Percentiles rank a stretch among this genome's conserved stretches.
Evolutionary conservation across 495 filamentous ascomycete species (phyloP).

Genomic region (Neurospora cerealis): DNA sequence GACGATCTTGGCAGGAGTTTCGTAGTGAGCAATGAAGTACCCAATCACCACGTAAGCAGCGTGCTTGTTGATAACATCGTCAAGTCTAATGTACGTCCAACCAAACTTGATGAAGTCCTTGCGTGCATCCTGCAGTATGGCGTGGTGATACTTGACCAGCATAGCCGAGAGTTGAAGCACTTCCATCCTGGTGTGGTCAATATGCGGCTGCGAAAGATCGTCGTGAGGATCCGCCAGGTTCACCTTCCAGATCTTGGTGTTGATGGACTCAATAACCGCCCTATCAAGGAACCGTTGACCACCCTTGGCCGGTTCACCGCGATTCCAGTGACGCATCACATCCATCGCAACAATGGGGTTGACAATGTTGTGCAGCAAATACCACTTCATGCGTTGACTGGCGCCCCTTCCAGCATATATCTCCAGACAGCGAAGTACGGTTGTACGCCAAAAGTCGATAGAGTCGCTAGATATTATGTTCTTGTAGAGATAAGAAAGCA

Average conservation of each 20-base stretch:
- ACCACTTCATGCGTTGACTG: slow-evolving; percentile 83
- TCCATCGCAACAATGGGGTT: slow-evolving; percentile 98
- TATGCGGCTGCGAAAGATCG: slow-evolving; percentile 72
- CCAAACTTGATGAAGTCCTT: slow-evolving; percentile 99
- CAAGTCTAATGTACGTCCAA: slow-evolving; percentile 95
- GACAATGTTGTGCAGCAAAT: slow-evolving; percentile 81
- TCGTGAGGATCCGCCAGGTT: slow-evolving; percentile 76
- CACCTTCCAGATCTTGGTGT: slow-evolving; percentile 88
- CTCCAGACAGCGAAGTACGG: slow-evolving; percentile 80
- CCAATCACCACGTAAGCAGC: slow-evolving; percentile 94
- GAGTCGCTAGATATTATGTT: slow-evolving; percentile 77
- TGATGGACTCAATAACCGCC: slow-evolving; percentile 80
- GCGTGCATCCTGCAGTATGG: slow-evolving; percentile 74
- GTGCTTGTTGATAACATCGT: slow-evolving; percentile 98
- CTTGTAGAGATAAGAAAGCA: slow-evolving; percentile 75
- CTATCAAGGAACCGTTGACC: slow-evolving; percentile 70
- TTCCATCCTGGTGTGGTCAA: slow-evolving; percentile 95
- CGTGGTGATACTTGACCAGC: slow-evolving; percentile 85
- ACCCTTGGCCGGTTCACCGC: slow-evolving; percentile 40
- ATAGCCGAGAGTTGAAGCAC: slow-evolving; percentile 88
- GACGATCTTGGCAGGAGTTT: slow-evolving; percentile 92
- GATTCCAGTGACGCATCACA: slow-evolving; percentile 59
- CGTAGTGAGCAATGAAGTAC: slow-evolving; percentile 95
- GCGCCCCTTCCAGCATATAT: slow-evolving; percentile 69
- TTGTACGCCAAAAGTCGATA: slow-evolving; percentile 76